These are phyloP conservation scores for Biscogniauxia marginata DNA, from an alignment of 2,329 filamentous ascomycete species.

Conservation along the genomic window DNA sequence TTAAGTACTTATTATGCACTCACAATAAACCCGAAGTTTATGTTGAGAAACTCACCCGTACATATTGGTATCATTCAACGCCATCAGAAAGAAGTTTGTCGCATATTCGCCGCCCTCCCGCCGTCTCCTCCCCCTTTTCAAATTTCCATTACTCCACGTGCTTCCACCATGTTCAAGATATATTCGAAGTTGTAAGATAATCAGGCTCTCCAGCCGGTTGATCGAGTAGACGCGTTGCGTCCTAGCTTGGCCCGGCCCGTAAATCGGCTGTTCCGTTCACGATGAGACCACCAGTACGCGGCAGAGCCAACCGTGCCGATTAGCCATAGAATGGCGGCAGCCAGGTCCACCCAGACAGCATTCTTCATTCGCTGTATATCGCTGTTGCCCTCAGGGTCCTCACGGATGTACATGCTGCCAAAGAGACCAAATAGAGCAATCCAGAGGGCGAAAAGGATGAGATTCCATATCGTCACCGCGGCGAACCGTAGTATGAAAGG, in stretches of 20 bases:
- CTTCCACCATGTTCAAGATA: not conserved
- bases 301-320: conserved; percentile 55
- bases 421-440: conserved; percentile 82
- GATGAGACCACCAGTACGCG: conserved; percentile 58
- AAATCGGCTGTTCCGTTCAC: conserved; percentile 52
- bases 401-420: conserved; percentile 73
- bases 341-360: conserved; percentile 80
- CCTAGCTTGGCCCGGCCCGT: conserved; percentile 57
- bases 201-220: conserved; percentile 18
- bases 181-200: conserved; percentile 1
- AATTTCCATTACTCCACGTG: not conserved
- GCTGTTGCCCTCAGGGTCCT: conserved; percentile 60
- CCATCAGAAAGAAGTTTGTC: not conserved
- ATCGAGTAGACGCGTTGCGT: conserved; percentile 21
- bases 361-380: conserved; percentile 77
- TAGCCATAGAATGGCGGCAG: conserved; percentile 75
- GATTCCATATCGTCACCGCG: conserved; percentile 65
- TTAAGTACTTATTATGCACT: not conserved
- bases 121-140: too few relatives aligned
- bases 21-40: too few relatives aligned
- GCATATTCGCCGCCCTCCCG: not conserved
- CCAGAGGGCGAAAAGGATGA: conserved; percentile 74
- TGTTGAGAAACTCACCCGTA: not conserved
- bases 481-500: conserved; percentile 57
- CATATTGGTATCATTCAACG: not conserved